These are phyloP conservation scores for Pestalotiopsis sp. DNA, from an alignment of 2,329 filamentous ascomycete genomes.

Conservation along the genomic window DNA sequence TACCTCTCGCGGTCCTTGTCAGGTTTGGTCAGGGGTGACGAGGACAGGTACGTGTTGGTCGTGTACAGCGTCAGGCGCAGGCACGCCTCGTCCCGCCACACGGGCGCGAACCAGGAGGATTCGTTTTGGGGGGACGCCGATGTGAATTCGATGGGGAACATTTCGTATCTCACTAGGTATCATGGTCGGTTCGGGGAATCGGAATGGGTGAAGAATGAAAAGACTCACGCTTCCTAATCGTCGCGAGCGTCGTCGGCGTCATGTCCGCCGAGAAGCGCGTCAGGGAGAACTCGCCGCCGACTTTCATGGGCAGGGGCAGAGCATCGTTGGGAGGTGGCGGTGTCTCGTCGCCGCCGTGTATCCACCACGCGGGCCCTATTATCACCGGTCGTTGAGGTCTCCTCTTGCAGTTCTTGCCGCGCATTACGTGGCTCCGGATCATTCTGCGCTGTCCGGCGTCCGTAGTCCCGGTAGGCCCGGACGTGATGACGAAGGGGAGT, in stretches of 20 bases:
- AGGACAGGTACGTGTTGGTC: neutral
- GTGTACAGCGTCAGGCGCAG: neutral
- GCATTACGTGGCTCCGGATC: constrained; percentile 6
- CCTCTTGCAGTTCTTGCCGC: constrained; percentile 7
- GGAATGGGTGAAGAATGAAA: neutral
- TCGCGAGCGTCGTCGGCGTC: neutral
- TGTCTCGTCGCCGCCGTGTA: too few relatives aligned
- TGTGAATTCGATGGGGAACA: neutral
- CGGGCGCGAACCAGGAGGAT: neutral
- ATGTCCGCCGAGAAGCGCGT: neutral
- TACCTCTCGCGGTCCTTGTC: neutral
- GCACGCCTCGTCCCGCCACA: constrained; percentile 1
- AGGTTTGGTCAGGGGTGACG: neutral
- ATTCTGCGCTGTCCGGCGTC: neutral
- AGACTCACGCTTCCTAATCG: neutral
- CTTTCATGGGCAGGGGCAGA: neutral
- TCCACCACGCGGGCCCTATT: neutral
- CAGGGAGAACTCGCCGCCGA: constrained; percentile 4
- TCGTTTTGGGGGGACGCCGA: neutral
- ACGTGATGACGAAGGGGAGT: neutral
- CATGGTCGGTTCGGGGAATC: neutral
- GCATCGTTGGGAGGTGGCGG: too few relatives aligned
- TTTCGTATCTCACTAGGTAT: neutral
- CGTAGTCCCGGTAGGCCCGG: neutral
- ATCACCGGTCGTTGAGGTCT: neutral